Evolutionary conservation across 1,284 basidiomycete genomes (phyloP), one percentile per base, ranked within the genome.

Genomic region (Coriolopsis trogii): DNA sequence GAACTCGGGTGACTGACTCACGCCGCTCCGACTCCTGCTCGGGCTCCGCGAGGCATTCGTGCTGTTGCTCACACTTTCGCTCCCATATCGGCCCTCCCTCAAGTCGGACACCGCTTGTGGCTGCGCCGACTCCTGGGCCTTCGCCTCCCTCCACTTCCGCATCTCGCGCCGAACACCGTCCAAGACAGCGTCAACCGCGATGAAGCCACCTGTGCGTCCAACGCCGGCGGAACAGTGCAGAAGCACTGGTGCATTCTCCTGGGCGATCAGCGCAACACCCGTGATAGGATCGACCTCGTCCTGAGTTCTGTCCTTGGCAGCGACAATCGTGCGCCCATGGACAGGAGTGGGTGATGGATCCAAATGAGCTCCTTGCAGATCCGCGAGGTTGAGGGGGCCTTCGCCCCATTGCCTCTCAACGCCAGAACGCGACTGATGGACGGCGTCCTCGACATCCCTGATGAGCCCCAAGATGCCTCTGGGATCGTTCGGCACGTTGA

Each of bases 171-270:
- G 74, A 2, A 96, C 73, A 0, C 83, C 88, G 64, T 95, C 92
- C 36, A 95, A 73, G 31, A 95, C 78, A 2, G 93, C 88, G 68
- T 95, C 93, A 4, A 95, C 82, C 10, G 91, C 84, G 64, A 97
- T 94, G 68, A 91, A 97, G 33, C 91, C 91, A 21, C 94, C 94
- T 0, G 95, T 97, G 31, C 94, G 80, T 0, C 94, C 94, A 4
- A 96, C 92, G 13, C 94, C 94, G 0, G 94, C 94, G 16, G 92
- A 94, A 66, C 93, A 95, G 72, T 91, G 87, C 53, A 92, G 67
- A 33, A 92, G 64, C 12, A 91, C 78, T 0, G 87, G 87, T 15
- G 67, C 62, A 53, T 70, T 71, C 10, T 75, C 77, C 41, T 76
- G 59, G 5, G 78, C 78, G 57, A 77, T 75, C 41, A 71, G 65